phyloP scores from a whole-genome alignment of 1,284 basidiomycete species.

The Irpex sp. region DNA sequence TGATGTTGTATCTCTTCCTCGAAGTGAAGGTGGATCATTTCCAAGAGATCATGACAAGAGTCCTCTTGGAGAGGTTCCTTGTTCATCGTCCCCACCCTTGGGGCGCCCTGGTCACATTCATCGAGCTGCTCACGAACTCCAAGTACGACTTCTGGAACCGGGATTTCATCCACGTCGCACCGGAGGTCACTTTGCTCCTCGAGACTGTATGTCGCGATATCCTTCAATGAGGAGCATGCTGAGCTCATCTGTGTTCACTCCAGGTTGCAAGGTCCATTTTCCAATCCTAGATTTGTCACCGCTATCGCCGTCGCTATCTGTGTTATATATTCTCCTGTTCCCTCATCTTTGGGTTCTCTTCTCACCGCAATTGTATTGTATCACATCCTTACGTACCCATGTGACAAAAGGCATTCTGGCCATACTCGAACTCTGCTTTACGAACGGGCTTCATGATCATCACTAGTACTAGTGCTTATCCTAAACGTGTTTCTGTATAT shows the following conservation, averaged over 20 bases:
- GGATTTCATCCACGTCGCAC: constrained; percentile 75
- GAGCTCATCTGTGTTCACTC: constrained; percentile 8
- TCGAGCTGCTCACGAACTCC: constrained; percentile 82
- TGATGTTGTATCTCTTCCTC: constrained; percentile 84
- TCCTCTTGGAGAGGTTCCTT: constrained; percentile 91
- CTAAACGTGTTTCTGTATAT: constrained; percentile 35
- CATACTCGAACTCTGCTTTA: constrained; percentile 45
- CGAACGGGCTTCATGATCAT: constrained; percentile 32
- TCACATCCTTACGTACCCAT: constrained; percentile 53
- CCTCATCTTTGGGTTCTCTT: constrained; percentile 33
- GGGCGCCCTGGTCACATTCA: constrained; percentile 92
- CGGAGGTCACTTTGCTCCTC: constrained; percentile 77
- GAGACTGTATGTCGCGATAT: constrained; percentile 61
- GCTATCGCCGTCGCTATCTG: constrained; percentile 58
- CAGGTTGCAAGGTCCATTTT: constrained; percentile 75
- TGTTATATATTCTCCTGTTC: constrained; percentile 46
- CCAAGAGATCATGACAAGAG: constrained; percentile 88
- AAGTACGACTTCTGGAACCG: constrained; percentile 88
- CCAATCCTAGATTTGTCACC: constrained; percentile 58
- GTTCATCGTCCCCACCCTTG: constrained; percentile 97
- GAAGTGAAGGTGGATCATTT: constrained; percentile 75
- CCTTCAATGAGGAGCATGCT: not conserved
- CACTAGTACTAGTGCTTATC: constrained; percentile 29
- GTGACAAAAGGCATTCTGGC: constrained; percentile 37
- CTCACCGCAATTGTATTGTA: constrained; percentile 72